phyloP scores from a whole-genome alignment of 176 grass and related monocot species.

The Zoysia pacifica region DNA sequence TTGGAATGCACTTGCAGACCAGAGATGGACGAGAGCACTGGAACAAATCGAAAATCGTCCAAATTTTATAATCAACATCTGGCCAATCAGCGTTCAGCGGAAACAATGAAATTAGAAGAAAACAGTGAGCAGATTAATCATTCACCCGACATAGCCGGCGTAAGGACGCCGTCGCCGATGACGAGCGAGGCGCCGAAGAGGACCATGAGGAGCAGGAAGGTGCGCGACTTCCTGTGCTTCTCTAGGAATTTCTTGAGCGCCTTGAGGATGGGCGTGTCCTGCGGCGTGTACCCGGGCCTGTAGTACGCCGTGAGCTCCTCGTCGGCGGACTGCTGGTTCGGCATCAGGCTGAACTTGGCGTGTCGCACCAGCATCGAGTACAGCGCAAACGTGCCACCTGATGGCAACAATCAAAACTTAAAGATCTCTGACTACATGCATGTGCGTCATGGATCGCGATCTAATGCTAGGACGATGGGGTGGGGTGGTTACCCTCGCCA shows the following conservation, averaged over 20 bases:
- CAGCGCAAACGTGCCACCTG: slow-evolving; percentile 62
- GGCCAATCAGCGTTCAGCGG: not conserved
- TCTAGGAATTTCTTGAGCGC: slow-evolving; percentile 53
- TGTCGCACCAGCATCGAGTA: slow-evolving; percentile 67
- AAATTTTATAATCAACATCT: not conserved
- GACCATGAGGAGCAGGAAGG: slow-evolving; percentile 54
- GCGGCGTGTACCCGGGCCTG: slow-evolving; percentile 35
- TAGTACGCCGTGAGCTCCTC: slow-evolving; percentile 65
- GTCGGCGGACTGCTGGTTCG: slow-evolving; percentile 70
- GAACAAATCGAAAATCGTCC: not conserved
- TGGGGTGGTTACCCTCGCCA: slow-evolving; percentile 35
- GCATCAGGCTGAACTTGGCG: slow-evolving; percentile 72
- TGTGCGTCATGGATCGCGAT: not conserved
- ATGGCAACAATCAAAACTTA: not conserved
- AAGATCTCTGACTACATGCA: not conserved
- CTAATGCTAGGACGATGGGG: no score
- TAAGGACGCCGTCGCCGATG: slow-evolving; percentile 70
- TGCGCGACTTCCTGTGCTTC: slow-evolving; percentile 55
- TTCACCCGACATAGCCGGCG: slow-evolving; percentile 53
- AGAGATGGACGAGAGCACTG: slow-evolving; percentile 53
- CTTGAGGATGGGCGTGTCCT: slow-evolving; percentile 50
- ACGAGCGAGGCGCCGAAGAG: slow-evolving; percentile 61
- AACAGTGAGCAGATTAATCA: not conserved
- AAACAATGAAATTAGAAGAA: not conserved
- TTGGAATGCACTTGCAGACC: slow-evolving; percentile 46